phyloP scores from a whole-genome alignment of 768 basidiomycete species.

The Mycena kentingensis region DNA sequence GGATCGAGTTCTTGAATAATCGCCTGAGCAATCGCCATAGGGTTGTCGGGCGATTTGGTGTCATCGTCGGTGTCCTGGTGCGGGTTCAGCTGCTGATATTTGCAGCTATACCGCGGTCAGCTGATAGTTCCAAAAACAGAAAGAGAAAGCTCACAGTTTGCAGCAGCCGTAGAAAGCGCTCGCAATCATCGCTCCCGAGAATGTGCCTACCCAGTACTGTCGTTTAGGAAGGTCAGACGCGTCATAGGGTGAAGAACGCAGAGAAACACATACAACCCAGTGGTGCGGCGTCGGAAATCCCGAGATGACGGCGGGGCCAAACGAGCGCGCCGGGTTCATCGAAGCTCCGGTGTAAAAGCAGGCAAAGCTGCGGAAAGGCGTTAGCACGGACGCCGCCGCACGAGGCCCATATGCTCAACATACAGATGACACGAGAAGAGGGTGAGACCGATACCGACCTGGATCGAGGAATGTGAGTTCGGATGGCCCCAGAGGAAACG shows the following conservation, averaged over 20 bases:
- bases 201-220: constrained; percentile 74
- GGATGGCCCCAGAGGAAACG: background rate
- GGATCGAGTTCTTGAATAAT: constrained; percentile 18
- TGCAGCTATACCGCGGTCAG: constrained; percentile 34
- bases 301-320: constrained; percentile 70
- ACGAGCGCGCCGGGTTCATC: constrained; percentile 71
- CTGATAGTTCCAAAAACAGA: background rate
- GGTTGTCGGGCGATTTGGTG: constrained; percentile 42
- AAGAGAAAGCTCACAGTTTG: constrained; percentile 41
- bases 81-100: constrained; percentile 57
- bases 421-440: constrained; percentile 65
- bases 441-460: constrained; percentile 69
- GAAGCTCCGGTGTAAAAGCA: constrained; percentile 64
- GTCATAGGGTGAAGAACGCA: background rate
- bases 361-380: constrained; percentile 44
- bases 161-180: constrained; percentile 58
- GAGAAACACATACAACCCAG: constrained; percentile 57
- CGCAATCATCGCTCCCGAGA: constrained; percentile 63
- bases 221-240: constrained; percentile 6
- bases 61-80: constrained; percentile 43
- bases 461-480: constrained; percentile 7
- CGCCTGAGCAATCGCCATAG: constrained; percentile 26
- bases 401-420: constrained; percentile 19
- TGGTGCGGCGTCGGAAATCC: constrained; percentile 55
- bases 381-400: background rate